phyloP scores from a whole-genome alignment of 371 early-diverging fungal genomes.

The Mucor irregularis region DNA sequence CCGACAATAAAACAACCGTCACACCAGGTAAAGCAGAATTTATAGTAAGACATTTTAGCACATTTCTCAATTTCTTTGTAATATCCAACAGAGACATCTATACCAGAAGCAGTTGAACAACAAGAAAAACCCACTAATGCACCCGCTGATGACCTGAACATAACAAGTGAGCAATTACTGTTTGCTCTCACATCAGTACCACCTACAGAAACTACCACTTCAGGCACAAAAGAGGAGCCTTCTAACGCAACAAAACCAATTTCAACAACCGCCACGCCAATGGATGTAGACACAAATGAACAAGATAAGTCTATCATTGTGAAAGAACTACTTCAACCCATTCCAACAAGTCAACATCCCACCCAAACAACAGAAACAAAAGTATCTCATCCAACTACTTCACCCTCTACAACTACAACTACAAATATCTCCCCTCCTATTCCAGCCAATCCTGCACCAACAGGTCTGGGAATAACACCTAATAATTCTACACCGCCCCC shows the following conservation, averaged over 20 bases:
- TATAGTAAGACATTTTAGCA: too few species aligned
- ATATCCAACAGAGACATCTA: not conserved
- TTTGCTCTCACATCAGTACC: slow-evolving; percentile 38
- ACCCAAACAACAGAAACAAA: too few species aligned
- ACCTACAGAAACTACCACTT: not conserved
- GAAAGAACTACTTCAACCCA: not conserved
- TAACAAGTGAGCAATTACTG: slow-evolving; percentile 44
- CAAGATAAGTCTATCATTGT: not conserved
- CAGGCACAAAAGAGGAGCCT: not conserved
- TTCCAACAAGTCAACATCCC: too few species aligned
- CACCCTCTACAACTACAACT: not conserved
- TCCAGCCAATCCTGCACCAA: not conserved
- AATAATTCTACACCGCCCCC: not conserved
- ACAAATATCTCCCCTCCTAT: not conserved
- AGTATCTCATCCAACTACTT: too few species aligned
- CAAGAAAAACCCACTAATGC: not conserved
- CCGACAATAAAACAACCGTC: slow-evolving; percentile 13
- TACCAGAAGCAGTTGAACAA: not conserved
- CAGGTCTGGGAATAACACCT: slow-evolving; percentile 1
- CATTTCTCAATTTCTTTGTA: too few species aligned
- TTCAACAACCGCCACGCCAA: not conserved
- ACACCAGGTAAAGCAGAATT: too few species aligned
- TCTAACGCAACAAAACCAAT: not conserved
- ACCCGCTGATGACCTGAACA: not conserved
- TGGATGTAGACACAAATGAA: too few species aligned